Evolutionary conservation across 352 stramenopile genomes (phyloP).

Genomic region (Phytopythium oedochilum): DNA sequence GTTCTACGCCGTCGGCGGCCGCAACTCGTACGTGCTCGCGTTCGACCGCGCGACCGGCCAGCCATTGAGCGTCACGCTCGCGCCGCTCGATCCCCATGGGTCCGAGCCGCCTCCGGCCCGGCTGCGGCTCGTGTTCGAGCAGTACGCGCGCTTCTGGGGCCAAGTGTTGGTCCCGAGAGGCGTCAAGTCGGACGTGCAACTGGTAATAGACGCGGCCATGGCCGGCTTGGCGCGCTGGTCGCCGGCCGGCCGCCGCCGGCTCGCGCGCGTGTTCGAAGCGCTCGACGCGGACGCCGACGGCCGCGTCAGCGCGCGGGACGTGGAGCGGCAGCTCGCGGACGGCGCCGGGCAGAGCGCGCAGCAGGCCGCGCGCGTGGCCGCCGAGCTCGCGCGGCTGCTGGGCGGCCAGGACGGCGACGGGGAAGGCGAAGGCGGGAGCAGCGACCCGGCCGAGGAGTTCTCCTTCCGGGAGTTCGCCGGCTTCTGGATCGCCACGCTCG

Average conservation of each 20-base stretch:
- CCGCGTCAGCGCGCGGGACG: constrained; percentile 38
- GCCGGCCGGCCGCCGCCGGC: constrained; percentile 16
- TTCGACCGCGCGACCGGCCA: constrained; percentile 30
- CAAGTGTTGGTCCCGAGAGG: constrained; percentile 24
- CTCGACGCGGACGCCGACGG: constrained; percentile 47
- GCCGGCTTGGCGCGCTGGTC: constrained; percentile 40
- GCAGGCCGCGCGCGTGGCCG: constrained; percentile 25
- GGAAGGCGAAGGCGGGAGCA: no score
- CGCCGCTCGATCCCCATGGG: not conserved
- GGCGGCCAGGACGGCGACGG: no score
- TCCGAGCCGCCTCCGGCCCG: no score
- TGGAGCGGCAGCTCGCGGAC: constrained; percentile 34
- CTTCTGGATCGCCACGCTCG: constrained; percentile 53
- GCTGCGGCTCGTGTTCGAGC: constrained; percentile 28
- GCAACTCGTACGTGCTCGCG: constrained; percentile 38
- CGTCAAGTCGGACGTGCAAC: constrained; percentile 54
- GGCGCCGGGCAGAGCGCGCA: constrained; percentile 21
- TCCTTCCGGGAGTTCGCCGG: constrained; percentile 42
- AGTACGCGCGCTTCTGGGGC: constrained; percentile 29
- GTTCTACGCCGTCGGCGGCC: constrained; percentile 24
- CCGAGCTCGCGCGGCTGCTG: constrained; percentile 36
- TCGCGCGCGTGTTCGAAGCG: constrained; percentile 33
- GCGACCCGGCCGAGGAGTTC: constrained; percentile 47
- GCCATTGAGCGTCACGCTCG: constrained; percentile 34
- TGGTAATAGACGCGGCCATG: constrained; percentile 44